phyloP scores from a whole-genome alignment of 1,284 basidiomycete species.

The Apiotrichum gamsii region DNA sequence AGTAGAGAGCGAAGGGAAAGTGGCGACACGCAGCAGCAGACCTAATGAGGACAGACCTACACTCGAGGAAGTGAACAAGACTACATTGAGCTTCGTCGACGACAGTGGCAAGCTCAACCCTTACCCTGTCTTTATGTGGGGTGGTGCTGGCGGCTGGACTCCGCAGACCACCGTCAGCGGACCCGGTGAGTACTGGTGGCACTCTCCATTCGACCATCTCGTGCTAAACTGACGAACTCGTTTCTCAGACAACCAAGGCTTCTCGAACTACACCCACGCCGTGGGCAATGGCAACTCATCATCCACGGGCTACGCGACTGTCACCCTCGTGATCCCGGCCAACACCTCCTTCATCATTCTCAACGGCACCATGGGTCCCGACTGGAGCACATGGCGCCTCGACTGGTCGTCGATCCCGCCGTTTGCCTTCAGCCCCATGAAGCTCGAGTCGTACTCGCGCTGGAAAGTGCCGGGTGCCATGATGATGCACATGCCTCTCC shows the following conservation, averaged over 20 bases:
- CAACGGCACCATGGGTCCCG: constrained; percentile 1
- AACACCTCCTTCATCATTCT: background rate
- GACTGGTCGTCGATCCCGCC: background rate
- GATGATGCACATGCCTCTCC: background rate
- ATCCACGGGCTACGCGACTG: background rate
- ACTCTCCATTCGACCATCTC: too few species aligned
- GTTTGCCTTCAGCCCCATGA: background rate
- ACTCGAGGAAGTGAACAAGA: background rate
- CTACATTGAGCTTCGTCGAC: background rate
- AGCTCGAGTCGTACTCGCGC: background rate
- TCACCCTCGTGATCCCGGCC: background rate
- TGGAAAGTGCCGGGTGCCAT: background rate
- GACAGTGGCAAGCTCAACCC: background rate
- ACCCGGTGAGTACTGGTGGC: background rate
- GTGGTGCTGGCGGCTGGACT: background rate
- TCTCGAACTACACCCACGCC: background rate
- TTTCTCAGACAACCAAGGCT: background rate
- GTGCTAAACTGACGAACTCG: background rate
- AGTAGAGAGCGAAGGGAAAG: background rate
- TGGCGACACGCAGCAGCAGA: background rate
- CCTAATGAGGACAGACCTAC: background rate
- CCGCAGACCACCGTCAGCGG: background rate
- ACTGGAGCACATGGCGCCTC: background rate
- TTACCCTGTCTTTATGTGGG: too few species aligned
- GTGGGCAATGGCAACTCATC: background rate